Evolutionary conservation across 1,139 yeast species (phyloP), one percentile per base, ranked within the genome.

Genomic region (Tardiomyces blankii): DNA sequence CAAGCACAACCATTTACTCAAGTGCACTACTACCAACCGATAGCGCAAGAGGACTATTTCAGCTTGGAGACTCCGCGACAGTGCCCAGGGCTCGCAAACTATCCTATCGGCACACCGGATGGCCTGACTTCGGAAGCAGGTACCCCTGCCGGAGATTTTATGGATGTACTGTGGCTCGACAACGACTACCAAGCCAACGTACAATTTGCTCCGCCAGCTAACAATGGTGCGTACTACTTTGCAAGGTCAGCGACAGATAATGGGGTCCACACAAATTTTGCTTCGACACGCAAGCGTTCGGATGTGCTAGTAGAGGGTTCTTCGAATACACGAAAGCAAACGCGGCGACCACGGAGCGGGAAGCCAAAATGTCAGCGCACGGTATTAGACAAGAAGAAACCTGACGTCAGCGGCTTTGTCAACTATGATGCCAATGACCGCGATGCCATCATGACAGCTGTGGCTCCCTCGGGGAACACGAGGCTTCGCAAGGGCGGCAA

Each of bases 401-500:
- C 58, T 2, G 58, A 54, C 38, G 28, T 48, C 28, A 44, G 41
- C 18, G 58, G 58, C 3, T 54, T 54, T 41, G 56, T 54, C 5
- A 54, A 54, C 25, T 54, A 51, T 41, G 54, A 51, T 35, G 47
- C 51, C 19, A 46, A 45, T 21, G 58, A 54, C 40, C 54, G 55
- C 8, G 43, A 46, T 27, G 47, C 54, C 5, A 46, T 54, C 23
- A 54, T 54, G 56, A 51, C 56, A 3, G 57, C 56, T 1, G 57
- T 54, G 8, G 56, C 58, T 2, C 56, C 56, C 7, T 51, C 55
- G 38, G 58, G 58, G 21, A 51, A 48, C 40, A 13, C 9, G 9
- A 11, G 35, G 16, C 16, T 39, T 40, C 18, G 44, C 23, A 39
- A 12, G 7, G 4, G 16, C 18, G 12, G 19, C 13, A n/a, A 21